These are phyloP conservation scores for Saturnispora quitensis DNA, from an alignment of 805 yeast species.

Conservation along the genomic window DNA sequence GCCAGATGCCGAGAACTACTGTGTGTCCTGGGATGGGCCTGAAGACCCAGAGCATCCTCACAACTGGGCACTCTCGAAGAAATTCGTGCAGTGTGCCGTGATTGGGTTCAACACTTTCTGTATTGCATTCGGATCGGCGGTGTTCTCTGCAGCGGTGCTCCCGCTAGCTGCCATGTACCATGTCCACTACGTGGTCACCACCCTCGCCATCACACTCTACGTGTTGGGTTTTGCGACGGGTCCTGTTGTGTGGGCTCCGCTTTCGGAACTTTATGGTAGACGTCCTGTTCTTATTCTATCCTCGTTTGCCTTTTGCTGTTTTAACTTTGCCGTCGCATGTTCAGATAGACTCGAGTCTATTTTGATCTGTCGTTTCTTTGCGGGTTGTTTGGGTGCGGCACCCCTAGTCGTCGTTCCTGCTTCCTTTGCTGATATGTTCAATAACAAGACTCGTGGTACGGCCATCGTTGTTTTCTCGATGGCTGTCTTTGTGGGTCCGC, in stretches of 20 bases:
- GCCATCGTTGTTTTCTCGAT: conserved; percentile 66
- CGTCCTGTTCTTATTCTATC: conserved; percentile 50
- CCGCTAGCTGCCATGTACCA: conserved; percentile 42
- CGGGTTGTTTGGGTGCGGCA: conserved; percentile 77
- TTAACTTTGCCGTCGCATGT: conserved; percentile 69
- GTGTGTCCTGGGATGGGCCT: conserved; percentile 69
- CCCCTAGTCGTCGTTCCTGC: conserved; percentile 85
- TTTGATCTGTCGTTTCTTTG: conserved; percentile 68
- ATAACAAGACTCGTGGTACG: conserved; percentile 56
- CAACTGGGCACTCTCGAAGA: conserved; percentile 54
- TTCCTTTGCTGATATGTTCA: conserved; percentile 73
- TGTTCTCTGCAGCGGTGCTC: conserved; percentile 55
- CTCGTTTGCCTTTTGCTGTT: conserved; percentile 45
- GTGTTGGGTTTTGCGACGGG: conserved; percentile 94
- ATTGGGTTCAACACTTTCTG: conserved; percentile 41
- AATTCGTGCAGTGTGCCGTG: conserved; percentile 34
- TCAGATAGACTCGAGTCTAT: conserved; percentile 72
- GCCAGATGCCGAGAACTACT: conserved; percentile 45
- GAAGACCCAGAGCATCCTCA: conserved; percentile 74
- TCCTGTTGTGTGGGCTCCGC: conserved; percentile 84
- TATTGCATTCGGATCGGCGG: conserved; percentile 74
- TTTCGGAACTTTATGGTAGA: conserved; percentile 74
- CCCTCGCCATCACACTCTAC: conserved; percentile 68
- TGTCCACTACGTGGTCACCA: conserved; percentile 59
- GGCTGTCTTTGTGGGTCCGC: conserved; percentile 72